Conservation (phyloP, 768 basidiomycete species). For the Termitomyces sp. region DNA sequence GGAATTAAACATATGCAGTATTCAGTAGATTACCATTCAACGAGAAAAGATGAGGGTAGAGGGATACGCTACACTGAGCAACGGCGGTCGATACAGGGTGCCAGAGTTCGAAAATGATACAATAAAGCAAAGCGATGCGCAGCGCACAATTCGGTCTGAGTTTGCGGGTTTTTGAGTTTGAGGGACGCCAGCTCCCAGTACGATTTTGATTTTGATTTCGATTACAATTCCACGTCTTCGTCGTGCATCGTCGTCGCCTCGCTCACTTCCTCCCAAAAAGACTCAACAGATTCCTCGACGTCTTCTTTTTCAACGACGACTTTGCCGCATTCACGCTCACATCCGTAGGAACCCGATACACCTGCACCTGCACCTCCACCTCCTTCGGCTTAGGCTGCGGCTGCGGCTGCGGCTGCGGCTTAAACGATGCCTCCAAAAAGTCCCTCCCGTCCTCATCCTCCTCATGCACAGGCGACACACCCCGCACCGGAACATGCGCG, state of each 20-base stretch:
- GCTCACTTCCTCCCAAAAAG: conserved; percentile 11
- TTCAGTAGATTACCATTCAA: too few species aligned
- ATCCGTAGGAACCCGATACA: not conserved
- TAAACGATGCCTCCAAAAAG: conserved; percentile 40
- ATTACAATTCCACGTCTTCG: not conserved
- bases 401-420: not conserved
- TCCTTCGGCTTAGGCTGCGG: not conserved
- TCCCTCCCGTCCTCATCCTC: conserved; percentile 17
- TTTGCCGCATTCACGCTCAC: conserved; percentile 35
- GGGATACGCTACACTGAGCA: too few species aligned
- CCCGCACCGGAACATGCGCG: conserved; percentile 16
- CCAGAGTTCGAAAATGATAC: too few species aligned
- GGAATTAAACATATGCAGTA: too few species aligned
- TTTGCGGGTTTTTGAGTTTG: too few species aligned
- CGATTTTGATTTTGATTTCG: not conserved
- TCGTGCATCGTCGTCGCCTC: not conserved
- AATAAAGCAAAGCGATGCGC: too few species aligned
- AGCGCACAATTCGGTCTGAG: too few species aligned
- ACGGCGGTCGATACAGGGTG: too few species aligned
- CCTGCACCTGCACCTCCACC: not conserved
- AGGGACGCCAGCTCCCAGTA: too few species aligned
- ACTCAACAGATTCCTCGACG: conserved; percentile 2
- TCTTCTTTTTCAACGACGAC: conserved; percentile 43
- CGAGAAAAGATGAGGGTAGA: too few species aligned
- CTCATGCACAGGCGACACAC: conserved; percentile 9